phyloP scores from a whole-genome alignment of 225 moss, liverwort and hornwort genomes.

The Climacium dendroides region DNA sequence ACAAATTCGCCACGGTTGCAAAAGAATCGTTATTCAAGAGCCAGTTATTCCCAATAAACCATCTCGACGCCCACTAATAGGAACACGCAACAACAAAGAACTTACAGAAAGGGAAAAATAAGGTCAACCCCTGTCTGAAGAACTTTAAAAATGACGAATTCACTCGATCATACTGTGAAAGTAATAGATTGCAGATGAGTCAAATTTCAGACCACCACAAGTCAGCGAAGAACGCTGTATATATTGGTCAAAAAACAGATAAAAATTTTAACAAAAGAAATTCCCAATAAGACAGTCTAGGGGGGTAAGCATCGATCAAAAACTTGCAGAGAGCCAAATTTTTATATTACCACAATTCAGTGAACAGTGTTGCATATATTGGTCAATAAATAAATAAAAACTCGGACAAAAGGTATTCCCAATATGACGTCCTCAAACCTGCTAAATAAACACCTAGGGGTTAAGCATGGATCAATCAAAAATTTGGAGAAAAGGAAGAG shows the following conservation, averaged over 20 bases:
- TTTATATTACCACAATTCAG: not conserved
- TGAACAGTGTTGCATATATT: not conserved
- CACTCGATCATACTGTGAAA: not conserved
- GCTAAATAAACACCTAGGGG: not conserved
- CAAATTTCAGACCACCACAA: not conserved
- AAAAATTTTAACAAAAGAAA: not conserved
- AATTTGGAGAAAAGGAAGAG: not conserved
- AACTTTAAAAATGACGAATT: not conserved
- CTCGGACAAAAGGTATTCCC: not conserved
- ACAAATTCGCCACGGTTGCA: not conserved
- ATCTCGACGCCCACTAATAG: not conserved
- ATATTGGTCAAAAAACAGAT: not conserved
- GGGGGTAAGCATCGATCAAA: not conserved
- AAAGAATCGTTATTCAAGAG: not conserved
- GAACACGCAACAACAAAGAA: not conserved
- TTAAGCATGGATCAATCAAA: not conserved
- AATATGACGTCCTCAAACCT: not conserved
- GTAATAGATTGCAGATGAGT: not conserved
- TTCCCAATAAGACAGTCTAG: not conserved
- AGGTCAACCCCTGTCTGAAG: not conserved
- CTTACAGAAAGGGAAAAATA: not conserved
- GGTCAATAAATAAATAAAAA: not conserved
- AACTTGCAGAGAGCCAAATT: not conserved
- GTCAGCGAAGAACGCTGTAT: not conserved
- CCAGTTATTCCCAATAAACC: not conserved